A percentile compares a stretch with the other conserved stretches of the same genome.
phyloP scores from a whole-genome alignment of 2,329 filamentous ascomycete genomes.

The Ceratocystis cacaofunesta region DNA sequence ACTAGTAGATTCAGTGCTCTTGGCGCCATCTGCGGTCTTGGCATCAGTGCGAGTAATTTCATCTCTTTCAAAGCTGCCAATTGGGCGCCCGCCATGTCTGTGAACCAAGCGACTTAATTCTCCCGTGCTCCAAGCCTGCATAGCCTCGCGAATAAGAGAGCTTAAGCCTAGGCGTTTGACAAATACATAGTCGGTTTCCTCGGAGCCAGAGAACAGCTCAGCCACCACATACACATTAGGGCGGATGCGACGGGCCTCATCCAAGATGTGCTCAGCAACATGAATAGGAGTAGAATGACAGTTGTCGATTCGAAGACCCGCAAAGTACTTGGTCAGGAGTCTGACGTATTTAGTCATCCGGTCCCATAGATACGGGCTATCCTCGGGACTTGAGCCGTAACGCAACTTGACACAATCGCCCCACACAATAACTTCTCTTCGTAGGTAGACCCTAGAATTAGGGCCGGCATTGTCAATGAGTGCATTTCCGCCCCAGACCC shows the following conservation, averaged over 20 bases:
- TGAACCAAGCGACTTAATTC: slow-evolving; percentile 90
- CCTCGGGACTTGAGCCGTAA: slow-evolving; percentile 64
- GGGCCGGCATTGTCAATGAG: slow-evolving; percentile 87
- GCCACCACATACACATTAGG: slow-evolving; percentile 85
- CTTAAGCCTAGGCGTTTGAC: slow-evolving; percentile 85
- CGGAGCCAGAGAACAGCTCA: slow-evolving; percentile 88
- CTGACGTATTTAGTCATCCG: slow-evolving; percentile 89
- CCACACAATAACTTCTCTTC: slow-evolving; percentile 93
- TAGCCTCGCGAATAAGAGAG: slow-evolving; percentile 86
- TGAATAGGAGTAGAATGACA: slow-evolving; percentile 92
- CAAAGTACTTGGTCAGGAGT: slow-evolving; percentile 86
- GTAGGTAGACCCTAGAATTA: slow-evolving; percentile 80
- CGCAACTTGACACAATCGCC: slow-evolving; percentile 95
- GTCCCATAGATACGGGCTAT: slow-evolving; percentile 89
- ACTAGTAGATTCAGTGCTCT: background rate
- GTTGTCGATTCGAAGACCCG: slow-evolving; percentile 93
- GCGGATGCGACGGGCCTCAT: slow-evolving; percentile 76
- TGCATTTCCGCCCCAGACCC: slow-evolving; percentile 97
- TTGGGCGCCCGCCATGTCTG: slow-evolving; percentile 80
- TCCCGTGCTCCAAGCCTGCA: slow-evolving; percentile 94
- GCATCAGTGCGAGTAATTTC: slow-evolving; percentile 53
- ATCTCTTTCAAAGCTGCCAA: slow-evolving; percentile 94
- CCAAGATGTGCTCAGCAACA: slow-evolving; percentile 86
- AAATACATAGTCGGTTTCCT: slow-evolving; percentile 92
- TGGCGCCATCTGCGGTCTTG: slow-evolving; percentile 15